Base-by-base conservation (phyloP, 1,284 basidiomycete species). In the Exobasidium cylindrosporum region DNA sequence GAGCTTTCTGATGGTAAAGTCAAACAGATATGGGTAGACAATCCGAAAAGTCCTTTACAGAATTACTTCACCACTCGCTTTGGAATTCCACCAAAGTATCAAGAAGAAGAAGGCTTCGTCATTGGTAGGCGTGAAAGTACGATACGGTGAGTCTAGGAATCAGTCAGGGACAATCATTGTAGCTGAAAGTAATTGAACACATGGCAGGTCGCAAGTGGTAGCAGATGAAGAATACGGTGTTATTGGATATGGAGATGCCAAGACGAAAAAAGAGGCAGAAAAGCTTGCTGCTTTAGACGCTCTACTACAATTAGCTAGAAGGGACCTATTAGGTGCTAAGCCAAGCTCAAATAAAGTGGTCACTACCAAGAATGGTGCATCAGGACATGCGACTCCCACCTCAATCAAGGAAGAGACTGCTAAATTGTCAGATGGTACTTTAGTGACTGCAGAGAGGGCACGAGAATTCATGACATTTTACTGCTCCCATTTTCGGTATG, bases 381-480 rank as follows among this genome's bases (percentile, higher is more conserved):
- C 35, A 40, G 35, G 35, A 7, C 10, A 40, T 40, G n/a, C 28
- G 47, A 31, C 66, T 1, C 63, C 73, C 17, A 66, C 70, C 14
- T 53, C 66, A 1, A 10, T 17, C 7, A 50, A 50, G 47, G 64
- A 60, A 50, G 60, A 61, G 50, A 57, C 63, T n/a, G 57, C 66
- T 26, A 21, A 2, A 11, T 29, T 62, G 24, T 35, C 54, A 32
- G 49, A 62, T 61, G 58, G 58, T 11, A 30, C 26, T 17, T 29
- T 21, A 28, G 84, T 95, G 67, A 83, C 83, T 5, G 87, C 88
- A 54, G 90, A 93, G 62, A 85, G 86, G 54, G 92, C 92, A 0
- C 87, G 89, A 58, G 87, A 87, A 68, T 97, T 97, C 82, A 93
- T 97, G 88, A 92, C 94, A 70, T 97, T 90, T 77, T 97, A 97